Evolutionary conservation across 2,329 filamentous ascomycete genomes (phyloP).

Genomic region (Pseudogymnoascus sp.): DNA sequence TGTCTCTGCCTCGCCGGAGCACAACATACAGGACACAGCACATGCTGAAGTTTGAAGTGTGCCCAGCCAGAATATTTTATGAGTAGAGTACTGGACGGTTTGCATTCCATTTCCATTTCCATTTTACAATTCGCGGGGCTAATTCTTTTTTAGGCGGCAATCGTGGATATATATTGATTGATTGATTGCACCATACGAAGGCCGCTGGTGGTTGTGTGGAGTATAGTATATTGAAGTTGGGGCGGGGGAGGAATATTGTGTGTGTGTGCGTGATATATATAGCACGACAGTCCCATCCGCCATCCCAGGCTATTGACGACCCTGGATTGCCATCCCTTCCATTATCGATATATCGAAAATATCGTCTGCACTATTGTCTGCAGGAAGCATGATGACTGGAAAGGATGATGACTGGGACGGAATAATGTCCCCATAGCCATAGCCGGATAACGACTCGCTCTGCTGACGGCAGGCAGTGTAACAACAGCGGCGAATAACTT

Average conservation of each 20-base stretch:
- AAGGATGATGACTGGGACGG: background rate
- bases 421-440: background rate
- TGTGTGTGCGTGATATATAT: background rate
- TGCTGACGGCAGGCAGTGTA: background rate
- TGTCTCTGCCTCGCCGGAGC: conserved; percentile 10
- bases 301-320: background rate
- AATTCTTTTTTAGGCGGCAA: conserved; percentile 10
- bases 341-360: background rate
- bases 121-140: background rate
- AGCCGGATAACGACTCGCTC: background rate
- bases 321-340: background rate
- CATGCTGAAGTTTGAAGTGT: background rate
- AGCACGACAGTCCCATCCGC: background rate
- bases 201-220: background rate
- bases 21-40: background rate
- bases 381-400: background rate
- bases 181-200: background rate
- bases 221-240: background rate
- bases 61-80: too few relatives aligned
- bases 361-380: background rate
- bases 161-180: conserved; percentile 1
- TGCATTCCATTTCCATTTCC: background rate
- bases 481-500: background rate
- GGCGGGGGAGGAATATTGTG: background rate
- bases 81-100: background rate